Base-by-base conservation (phyloP, 768 basidiomycete species). In the Rhizopogon vinicolor region DNA sequence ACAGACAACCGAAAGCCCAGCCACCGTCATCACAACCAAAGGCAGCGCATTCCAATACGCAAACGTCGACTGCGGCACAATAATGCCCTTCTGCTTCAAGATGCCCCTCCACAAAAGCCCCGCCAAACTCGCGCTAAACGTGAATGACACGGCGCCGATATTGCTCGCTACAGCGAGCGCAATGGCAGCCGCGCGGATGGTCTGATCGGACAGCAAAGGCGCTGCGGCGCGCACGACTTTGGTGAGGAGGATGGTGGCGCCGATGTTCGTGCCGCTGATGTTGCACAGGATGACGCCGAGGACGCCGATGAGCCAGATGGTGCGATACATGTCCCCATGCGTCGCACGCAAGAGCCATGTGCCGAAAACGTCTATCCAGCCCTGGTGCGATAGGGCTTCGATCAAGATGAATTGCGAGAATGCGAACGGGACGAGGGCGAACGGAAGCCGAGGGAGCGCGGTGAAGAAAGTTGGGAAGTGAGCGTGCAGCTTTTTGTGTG, bases 391-490 rank as follows among this genome's bases (percentile, higher is more conserved):
- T 6, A 98, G 79, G 0, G 80, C 89, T 65, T 95, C 89, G 55
- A 96, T 91, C 54, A 98, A 82, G 60, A 98, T 92, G 73, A 98
- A 98, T 70, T 95, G 93, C 1, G 89, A 86, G 66, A 98, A 93
- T 0, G 93, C 91, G 65, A 98, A 98, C 0, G 92, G 92, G 14
- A 97, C 74, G 7, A 97, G 82, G 12, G 84, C 79, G 56, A 93
- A 84, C 0, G 93, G 95, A 0, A 95, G 76, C 18, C 86, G 81
- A 0, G 83, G 78, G 19, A 86, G 72, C 19, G 84, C 81, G 9
- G 80, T 81, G 66, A 79, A 76, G 58, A 88, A 75, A 1, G 89
- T 93, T 0, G 92, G 93, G 67, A 91, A 91, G 43, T 76, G 74
- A 19, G 18, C 54, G 57, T 35, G 72, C 25, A 57, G 56, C n/a